phyloP scores from a whole-genome alignment of 176 grass and related monocot species.

The Pontederia crassipes region DNA sequence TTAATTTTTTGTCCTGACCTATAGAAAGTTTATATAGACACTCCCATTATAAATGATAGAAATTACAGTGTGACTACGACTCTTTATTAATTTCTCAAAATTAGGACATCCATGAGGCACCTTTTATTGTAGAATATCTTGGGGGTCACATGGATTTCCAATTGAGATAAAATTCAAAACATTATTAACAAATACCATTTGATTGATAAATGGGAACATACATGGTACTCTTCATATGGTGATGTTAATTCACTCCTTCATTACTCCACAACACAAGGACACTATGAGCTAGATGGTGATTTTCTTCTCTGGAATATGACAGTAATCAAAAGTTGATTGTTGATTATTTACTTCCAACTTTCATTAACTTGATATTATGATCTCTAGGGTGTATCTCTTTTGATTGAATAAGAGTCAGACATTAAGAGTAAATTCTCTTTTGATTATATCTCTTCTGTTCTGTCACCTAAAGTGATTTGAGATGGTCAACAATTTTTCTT shows the following conservation, averaged over 20 bases:
- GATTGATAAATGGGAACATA: too few relatives aligned
- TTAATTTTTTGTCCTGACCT: too few relatives aligned
- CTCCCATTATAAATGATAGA: too few relatives aligned
- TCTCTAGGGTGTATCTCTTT: conserved; percentile 13
- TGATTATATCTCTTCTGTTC: background rate
- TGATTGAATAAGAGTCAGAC: conserved; percentile 11
- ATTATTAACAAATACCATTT: too few relatives aligned
- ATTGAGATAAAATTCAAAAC: too few relatives aligned
- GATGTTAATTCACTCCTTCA: conserved; percentile 7
- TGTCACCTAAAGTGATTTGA: background rate
- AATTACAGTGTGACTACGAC: too few relatives aligned
- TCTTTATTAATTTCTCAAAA: too few relatives aligned
- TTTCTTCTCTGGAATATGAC: background rate
- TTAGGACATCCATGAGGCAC: too few relatives aligned
- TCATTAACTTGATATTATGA: background rate
- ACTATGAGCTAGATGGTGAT: conserved; percentile 1
- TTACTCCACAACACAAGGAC: conserved; percentile 8
- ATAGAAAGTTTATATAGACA: too few relatives aligned
- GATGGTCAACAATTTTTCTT: background rate
- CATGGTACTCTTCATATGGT: conserved; percentile 7
- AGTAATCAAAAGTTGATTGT: background rate
- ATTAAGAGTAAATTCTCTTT: background rate
- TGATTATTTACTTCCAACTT: too few relatives aligned
- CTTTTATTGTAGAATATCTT: too few relatives aligned
- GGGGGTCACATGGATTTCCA: too few relatives aligned